phyloP scores from a whole-genome alignment of 441 rosid genomes.

The Macaranga tanarius region DNA sequence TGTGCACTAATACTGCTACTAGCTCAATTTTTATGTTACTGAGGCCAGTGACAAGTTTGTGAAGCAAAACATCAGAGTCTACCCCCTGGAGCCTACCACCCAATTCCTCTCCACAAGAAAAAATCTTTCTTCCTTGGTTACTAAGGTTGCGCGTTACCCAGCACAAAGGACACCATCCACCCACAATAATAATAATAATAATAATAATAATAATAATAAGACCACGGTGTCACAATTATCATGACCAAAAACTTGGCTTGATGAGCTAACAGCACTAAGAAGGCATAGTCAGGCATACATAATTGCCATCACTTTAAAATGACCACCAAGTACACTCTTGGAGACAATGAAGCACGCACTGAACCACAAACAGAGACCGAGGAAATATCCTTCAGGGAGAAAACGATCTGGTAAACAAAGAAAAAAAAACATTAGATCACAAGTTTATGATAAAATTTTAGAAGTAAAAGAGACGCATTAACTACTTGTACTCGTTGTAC shows the following conservation, averaged over 20 bases:
- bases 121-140: too few species aligned
- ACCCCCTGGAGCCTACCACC: too few species aligned
- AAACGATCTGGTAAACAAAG: slow-evolving; percentile 33
- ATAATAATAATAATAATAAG: too few species aligned
- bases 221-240: too few species aligned
- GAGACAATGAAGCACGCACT: slow-evolving; percentile 72
- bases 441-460: not conserved
- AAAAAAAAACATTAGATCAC: slow-evolving; percentile 20
- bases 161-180: too few species aligned
- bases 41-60: too few species aligned
- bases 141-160: too few species aligned
- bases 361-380: slow-evolving; percentile 65
- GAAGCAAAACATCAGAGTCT: too few species aligned
- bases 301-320: slow-evolving; percentile 49
- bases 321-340: slow-evolving; percentile 59
- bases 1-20: too few species aligned
- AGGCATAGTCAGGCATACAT: slow-evolving; percentile 83
- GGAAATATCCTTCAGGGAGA: slow-evolving; percentile 71
- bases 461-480: slow-evolving; percentile 1
- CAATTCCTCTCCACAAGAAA: too few species aligned
- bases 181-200: too few species aligned
- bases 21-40: too few species aligned
- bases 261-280: slow-evolving; percentile 88
- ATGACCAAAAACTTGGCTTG: slow-evolving; percentile 52
- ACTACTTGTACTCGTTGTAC: not conserved